Conservation (phyloP, 108 stramenopile genomes). For the Asterionellopsis glacialis region DNA sequence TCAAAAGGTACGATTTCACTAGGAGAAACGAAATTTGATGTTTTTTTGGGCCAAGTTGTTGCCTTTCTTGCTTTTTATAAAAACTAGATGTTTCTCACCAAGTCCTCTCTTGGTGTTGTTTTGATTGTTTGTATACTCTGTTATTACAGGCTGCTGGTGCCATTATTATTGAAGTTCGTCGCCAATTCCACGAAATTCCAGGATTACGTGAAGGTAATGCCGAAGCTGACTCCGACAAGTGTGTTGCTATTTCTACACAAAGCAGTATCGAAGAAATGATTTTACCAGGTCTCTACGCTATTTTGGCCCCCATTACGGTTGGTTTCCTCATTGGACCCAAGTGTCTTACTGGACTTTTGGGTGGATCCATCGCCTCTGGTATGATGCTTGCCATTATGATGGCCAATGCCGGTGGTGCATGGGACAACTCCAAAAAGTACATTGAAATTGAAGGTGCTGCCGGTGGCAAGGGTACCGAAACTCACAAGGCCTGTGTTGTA, state of each 20-base stretch:
- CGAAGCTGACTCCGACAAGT: constrained; percentile 72
- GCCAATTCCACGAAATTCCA: constrained; percentile 82
- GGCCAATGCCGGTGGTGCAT: constrained; percentile 95
- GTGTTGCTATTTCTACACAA: constrained; percentile 72
- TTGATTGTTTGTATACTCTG: neutral
- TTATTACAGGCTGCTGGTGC: constrained; percentile 75
- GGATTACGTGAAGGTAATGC: constrained; percentile 72
- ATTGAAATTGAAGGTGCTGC: constrained; percentile 72
- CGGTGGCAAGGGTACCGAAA: constrained; percentile 60
- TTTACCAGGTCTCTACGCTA: constrained; percentile 67
- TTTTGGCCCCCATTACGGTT: constrained; percentile 63
- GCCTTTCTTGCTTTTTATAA: too few relatives aligned
- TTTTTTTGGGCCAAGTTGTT: too few relatives aligned
- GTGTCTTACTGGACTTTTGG: constrained; percentile 73
- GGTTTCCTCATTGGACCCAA: constrained; percentile 76
- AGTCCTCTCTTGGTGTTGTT: constrained; percentile 1
- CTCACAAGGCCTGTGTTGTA: constrained; percentile 91
- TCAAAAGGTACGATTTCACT: constrained; percentile 64
- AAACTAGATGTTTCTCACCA: neutral
- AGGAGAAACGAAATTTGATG: neutral
- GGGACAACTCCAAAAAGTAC: constrained; percentile 98
- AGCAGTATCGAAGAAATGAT: constrained; percentile 76
- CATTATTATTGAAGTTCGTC: constrained; percentile 92
- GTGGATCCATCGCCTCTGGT: constrained; percentile 72
- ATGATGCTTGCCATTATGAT: constrained; percentile 95